A percentile compares a stretch with the other conserved stretches of the same genome.
These are phyloP conservation scores for Cordyceps militaris DNA, from an alignment of 2,329 filamentous ascomycete genomes.

Conservation along the genomic window DNA sequence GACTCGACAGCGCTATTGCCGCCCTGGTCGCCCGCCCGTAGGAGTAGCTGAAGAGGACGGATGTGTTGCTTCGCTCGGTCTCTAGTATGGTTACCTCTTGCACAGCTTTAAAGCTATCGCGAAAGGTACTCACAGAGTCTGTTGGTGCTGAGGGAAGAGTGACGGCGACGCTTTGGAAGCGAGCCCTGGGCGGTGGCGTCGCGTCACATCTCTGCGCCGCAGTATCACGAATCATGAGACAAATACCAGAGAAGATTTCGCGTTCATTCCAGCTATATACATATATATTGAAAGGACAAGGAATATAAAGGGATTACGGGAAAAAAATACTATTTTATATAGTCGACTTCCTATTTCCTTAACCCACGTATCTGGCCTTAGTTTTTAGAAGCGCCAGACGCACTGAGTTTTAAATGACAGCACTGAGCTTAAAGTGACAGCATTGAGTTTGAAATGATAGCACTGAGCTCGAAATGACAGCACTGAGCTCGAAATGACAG, in stretches of 20 bases:
- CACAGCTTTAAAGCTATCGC: slow-evolving; percentile 34
- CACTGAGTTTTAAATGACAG: too few relatives aligned
- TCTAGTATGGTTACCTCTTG: slow-evolving; percentile 30
- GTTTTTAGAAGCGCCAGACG: too few relatives aligned
- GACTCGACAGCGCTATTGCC: slow-evolving; percentile 39
- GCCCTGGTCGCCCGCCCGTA: slow-evolving; percentile 42
- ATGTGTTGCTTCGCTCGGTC: slow-evolving; percentile 30
- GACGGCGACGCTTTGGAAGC: slow-evolving; percentile 28
- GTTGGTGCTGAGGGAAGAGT: slow-evolving; percentile 32
- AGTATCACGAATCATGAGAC: slow-evolving; percentile 44
- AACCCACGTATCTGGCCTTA: too few relatives aligned
- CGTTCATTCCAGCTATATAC: not conserved
- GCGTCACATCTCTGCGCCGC: slow-evolving; percentile 28
- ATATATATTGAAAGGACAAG: not conserved
- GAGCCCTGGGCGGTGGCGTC: slow-evolving; percentile 29
- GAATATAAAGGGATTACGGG: not conserved
- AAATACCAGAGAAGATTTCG: slow-evolving; percentile 32
- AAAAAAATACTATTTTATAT: too few relatives aligned
- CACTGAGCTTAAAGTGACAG: too few relatives aligned
- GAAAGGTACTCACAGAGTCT: slow-evolving; percentile 30
- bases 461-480: too few relatives aligned
- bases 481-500: too few relatives aligned
- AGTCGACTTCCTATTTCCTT: too few relatives aligned
- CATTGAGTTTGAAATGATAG: too few relatives aligned
- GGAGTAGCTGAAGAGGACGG: slow-evolving; percentile 41